These are phyloP conservation scores for Drechmeria coniospora DNA, from an alignment of 2,329 filamentous ascomycete species.

Conservation along the genomic window DNA sequence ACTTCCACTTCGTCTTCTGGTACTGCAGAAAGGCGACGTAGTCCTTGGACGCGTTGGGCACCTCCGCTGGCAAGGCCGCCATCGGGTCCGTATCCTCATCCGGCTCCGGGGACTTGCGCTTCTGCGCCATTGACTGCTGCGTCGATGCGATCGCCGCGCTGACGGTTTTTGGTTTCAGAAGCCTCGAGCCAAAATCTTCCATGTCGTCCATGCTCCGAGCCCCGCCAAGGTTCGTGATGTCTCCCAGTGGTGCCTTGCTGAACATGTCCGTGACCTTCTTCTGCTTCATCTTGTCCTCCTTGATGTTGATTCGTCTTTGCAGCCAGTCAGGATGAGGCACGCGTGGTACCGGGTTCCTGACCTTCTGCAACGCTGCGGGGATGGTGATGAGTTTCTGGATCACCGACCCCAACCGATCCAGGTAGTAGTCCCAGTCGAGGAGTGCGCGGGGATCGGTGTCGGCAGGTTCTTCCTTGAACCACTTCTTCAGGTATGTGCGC, in stretches of 20 bases:
- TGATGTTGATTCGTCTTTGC: conserved; percentile 79
- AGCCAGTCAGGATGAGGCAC: conserved; percentile 95
- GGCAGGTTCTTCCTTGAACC: conserved; percentile 82
- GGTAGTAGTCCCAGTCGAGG: conserved; percentile 95
- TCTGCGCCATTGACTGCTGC: conserved; percentile 36
- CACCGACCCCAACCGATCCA: conserved; percentile 87
- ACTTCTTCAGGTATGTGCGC: conserved; percentile 79
- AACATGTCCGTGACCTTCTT: conserved; percentile 97
- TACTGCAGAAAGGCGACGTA: conserved; percentile 82
- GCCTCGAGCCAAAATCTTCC: conserved; percentile 63
- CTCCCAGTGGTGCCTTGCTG: conserved; percentile 50
- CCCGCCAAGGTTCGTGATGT: conserved; percentile 51
- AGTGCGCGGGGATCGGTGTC: conserved; percentile 83
- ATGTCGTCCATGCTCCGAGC: conserved; percentile 49
- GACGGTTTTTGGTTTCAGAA: conserved; percentile 49
- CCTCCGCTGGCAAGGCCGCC: conserved; percentile 62
- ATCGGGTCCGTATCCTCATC: conserved; percentile 60
- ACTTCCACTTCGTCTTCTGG: conserved; percentile 98
- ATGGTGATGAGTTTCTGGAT: conserved; percentile 99
- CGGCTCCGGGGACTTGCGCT: conserved; percentile 59
- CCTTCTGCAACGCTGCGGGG: conserved; percentile 85
- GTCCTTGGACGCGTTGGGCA: conserved; percentile 74
- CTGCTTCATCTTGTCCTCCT: conserved; percentile 96
- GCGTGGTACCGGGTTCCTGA: conserved; percentile 84
- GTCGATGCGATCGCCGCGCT: conserved; percentile 40